Evolutionary conservation across 805 yeast species (phyloP).

Genomic region (Millerozyma miso): DNA sequence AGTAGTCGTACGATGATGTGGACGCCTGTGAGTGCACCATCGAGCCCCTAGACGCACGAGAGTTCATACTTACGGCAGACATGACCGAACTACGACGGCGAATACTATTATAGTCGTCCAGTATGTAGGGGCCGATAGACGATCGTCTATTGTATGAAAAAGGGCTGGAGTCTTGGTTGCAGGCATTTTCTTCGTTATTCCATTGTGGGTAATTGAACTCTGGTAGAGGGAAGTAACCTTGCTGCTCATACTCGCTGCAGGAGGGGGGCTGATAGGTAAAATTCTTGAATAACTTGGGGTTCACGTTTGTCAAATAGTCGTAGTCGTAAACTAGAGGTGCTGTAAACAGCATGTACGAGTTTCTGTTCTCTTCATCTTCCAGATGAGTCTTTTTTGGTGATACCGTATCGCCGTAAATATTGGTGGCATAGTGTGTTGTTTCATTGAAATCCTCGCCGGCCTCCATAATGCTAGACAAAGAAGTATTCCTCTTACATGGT

Average conservation of each 20-base stretch:
- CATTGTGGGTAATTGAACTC: constrained; percentile 20
- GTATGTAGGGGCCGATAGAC: background rate
- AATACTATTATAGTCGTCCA: background rate
- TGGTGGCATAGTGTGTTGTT: background rate
- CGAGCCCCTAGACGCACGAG: background rate
- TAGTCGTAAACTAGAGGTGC: constrained; percentile 42
- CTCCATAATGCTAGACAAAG: background rate
- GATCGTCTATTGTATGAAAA: background rate
- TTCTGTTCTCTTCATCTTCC: background rate
- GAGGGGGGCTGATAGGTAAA: constrained; percentile 31
- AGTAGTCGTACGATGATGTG: constrained; percentile 6
- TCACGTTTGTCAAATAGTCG: constrained; percentile 30
- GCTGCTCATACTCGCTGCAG: constrained; percentile 1
- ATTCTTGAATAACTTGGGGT: constrained; percentile 36
- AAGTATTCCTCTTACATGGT: background rate
- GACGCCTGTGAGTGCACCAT: background rate
- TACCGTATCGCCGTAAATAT: background rate
- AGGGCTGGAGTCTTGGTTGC: background rate
- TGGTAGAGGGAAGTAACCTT: constrained; percentile 13
- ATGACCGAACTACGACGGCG: background rate
- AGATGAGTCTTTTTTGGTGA: background rate
- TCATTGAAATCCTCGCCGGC: background rate
- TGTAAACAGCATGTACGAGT: constrained; percentile 12
- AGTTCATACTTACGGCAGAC: background rate
- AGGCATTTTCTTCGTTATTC: constrained; percentile 5